A percentile compares a stretch with the other conserved stretches of the same genome.
These are phyloP conservation scores for Ophiostoma australiae DNA, from an alignment of 2,329 filamentous ascomycete genomes.

Conservation along the genomic window DNA sequence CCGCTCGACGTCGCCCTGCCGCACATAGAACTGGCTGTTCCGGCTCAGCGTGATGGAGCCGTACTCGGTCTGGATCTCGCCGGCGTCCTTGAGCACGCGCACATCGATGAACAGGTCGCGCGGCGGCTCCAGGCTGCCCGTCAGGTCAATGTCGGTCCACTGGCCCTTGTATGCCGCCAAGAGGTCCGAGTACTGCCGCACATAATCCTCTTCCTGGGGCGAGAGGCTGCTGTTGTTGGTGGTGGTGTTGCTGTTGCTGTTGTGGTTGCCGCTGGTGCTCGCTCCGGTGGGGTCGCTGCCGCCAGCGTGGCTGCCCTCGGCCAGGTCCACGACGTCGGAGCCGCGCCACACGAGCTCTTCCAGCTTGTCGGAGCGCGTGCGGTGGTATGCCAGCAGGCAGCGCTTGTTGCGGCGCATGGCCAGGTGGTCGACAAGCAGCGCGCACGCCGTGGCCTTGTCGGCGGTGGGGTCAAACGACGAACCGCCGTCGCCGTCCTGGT, in stretches of 20 bases:
- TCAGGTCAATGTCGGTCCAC: conserved; percentile 96
- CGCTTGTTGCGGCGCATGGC: conserved; percentile 95
- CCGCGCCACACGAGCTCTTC: conserved; percentile 94
- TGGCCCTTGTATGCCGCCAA: conserved; percentile 96
- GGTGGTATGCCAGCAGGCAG: conserved; percentile 90
- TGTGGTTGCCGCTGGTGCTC: not conserved
- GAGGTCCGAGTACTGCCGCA: conserved; percentile 84
- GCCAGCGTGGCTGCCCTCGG: conserved; percentile 44
- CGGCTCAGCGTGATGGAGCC: conserved; percentile 96
- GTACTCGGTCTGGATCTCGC: conserved; percentile 98
- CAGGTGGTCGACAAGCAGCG: conserved; percentile 85
- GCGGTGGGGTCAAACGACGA: conserved; percentile 73
- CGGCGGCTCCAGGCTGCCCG: conserved; percentile 89
- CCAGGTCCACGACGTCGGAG: conserved; percentile 70
- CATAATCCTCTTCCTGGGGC: conserved; percentile 94
- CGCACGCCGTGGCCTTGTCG: conserved; percentile 79
- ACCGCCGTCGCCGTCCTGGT: conserved; percentile 50
- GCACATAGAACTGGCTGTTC: conserved; percentile 96
- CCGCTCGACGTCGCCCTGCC: conserved; percentile 91
- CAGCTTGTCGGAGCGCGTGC: conserved; percentile 81
- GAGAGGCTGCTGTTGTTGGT: conserved; percentile 67
- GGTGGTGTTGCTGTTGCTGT: too few species aligned
- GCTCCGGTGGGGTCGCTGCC: conserved; percentile 34
- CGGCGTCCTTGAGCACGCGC: conserved; percentile 88
- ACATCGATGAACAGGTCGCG: conserved; percentile 96